phyloP scores from a whole-genome alignment of 257 asterid genomes.

The Scutellaria minor region DNA sequence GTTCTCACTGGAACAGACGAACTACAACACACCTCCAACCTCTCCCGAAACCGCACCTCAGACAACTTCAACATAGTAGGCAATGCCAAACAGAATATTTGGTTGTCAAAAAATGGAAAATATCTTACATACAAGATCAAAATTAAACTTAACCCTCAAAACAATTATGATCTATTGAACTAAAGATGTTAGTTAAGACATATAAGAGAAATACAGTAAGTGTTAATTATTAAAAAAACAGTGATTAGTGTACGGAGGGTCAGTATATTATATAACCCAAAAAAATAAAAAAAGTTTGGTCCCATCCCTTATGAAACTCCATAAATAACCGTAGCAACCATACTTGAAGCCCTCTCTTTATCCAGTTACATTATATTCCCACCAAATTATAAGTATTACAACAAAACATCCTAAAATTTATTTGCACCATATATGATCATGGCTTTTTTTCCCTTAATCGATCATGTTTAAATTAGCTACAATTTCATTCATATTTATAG shows the following conservation, averaged over 20 bases:
- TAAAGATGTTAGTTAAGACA: too few species aligned
- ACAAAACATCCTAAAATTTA: background rate
- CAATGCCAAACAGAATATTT: slow-evolving; percentile 59
- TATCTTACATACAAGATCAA: background rate
- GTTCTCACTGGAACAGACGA: slow-evolving; percentile 78
- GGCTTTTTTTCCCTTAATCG: slow-evolving; percentile 37
- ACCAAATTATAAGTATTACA: background rate
- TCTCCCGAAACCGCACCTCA: slow-evolving; percentile 56
- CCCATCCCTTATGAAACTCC: slow-evolving; percentile 51
- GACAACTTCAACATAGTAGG: slow-evolving; percentile 75
- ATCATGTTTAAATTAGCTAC: background rate
- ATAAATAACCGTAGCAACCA: slow-evolving; percentile 57
- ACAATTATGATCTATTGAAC: too few species aligned
- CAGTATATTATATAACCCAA: background rate
- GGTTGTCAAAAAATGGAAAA: too few species aligned
- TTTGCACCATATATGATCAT: slow-evolving; percentile 41
- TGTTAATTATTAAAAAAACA: too few species aligned
- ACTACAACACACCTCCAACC: slow-evolving; percentile 75
- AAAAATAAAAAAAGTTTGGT: slow-evolving; percentile 4
- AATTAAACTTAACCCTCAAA: too few species aligned
- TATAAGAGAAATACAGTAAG: too few species aligned
- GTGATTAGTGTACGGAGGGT: background rate
- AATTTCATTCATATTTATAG: too few species aligned
- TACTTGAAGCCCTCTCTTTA: slow-evolving; percentile 52
- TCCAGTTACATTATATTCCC: slow-evolving; percentile 26